phyloP scores from a whole-genome alignment of 192 early-diverging fungal genomes.

The Bifiguratus adelaidae region DNA sequence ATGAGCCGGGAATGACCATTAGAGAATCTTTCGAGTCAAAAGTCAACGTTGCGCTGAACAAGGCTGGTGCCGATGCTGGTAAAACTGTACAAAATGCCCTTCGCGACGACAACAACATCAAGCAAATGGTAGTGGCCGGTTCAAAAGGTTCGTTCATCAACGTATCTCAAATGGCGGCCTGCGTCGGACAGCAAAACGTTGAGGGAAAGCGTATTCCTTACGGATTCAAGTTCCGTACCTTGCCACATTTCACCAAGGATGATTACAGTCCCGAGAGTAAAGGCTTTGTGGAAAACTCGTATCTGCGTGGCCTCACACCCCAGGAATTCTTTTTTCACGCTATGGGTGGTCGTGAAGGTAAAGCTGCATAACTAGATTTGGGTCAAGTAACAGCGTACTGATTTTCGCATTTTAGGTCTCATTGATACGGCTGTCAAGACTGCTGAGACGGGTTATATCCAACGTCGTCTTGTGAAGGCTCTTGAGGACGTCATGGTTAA shows the following conservation, averaged over 20 bases:
- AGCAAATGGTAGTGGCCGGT: conserved; percentile 93
- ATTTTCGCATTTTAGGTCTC: conserved; percentile 42
- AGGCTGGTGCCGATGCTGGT: conserved; percentile 86
- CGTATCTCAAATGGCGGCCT: conserved; percentile 95
- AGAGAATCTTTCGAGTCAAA: conserved; percentile 85
- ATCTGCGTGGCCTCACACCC: conserved; percentile 86
- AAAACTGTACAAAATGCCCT: conserved; percentile 71
- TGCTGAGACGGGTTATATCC: conserved; percentile 99
- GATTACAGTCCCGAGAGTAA: conserved; percentile 88
- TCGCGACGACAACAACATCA: conserved; percentile 90
- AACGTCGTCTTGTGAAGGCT: conserved; percentile 96
- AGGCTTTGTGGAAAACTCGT: conserved; percentile 86
- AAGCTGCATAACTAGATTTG: conserved; percentile 2
- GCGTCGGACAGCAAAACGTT: conserved; percentile 99
- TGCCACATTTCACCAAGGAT: conserved; percentile 97
- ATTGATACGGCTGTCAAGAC: conserved; percentile 99
- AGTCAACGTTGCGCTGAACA: conserved; percentile 81
- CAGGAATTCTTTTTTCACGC: conserved; percentile 99
- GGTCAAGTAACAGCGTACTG: neutral
- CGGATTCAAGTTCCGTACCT: conserved; percentile 86
- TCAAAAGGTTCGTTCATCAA: conserved; percentile 96
- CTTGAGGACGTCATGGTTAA: conserved; percentile 96
- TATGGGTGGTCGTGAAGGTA: conserved; percentile 98
- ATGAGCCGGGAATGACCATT: conserved; percentile 85
- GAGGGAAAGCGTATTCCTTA: conserved; percentile 98